These are phyloP conservation scores for Stagonosporopsis vannaccii DNA, from an alignment of 2,329 filamentous ascomycete species.

Conservation along the genomic window DNA sequence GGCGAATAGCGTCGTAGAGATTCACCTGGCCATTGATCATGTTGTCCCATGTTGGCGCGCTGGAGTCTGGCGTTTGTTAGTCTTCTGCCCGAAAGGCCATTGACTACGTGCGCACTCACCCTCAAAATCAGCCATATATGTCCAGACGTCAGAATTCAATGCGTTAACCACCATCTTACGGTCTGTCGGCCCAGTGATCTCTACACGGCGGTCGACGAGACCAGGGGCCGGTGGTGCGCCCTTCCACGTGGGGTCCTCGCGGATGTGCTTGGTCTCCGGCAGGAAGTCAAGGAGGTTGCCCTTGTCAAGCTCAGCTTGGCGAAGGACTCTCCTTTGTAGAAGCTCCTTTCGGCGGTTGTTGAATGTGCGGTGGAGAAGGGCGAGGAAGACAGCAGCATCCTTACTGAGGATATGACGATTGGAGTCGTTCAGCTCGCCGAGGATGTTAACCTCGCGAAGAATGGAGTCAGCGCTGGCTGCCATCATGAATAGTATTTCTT, in stretches of 20 bases:
- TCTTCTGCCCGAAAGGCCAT: neutral
- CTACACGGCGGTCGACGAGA: conserved; percentile 88
- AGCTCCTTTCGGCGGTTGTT: conserved; percentile 87
- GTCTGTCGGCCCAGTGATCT: conserved; percentile 97
- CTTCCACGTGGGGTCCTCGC: conserved; percentile 92
- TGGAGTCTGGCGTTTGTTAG: conserved; percentile 72
- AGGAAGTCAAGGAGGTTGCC: conserved; percentile 92
- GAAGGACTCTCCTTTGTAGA: conserved; percentile 82
- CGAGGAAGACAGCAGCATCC: conserved; percentile 88
- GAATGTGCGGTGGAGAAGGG: conserved; percentile 93
- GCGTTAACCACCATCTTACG: conserved; percentile 99
- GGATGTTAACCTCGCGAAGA: conserved; percentile 86
- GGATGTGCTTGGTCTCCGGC: conserved; percentile 92
- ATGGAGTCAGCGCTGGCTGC: conserved; percentile 69
- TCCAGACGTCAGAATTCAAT: conserved; percentile 94
- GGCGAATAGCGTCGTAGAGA: conserved; percentile 93
- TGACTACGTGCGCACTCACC: conserved; percentile 61
- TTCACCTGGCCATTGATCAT: conserved; percentile 99
- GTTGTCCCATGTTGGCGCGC: conserved; percentile 96
- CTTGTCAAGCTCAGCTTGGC: conserved; percentile 92
- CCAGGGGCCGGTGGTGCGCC: conserved; percentile 91
- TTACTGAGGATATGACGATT: conserved; percentile 92
- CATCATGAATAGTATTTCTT: conserved; percentile 34
- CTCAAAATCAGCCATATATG: conserved; percentile 99
- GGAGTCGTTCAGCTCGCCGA: conserved; percentile 77